Conservation (phyloP, 2,329 filamentous ascomycete species). For the Madurella fahalii region DNA sequence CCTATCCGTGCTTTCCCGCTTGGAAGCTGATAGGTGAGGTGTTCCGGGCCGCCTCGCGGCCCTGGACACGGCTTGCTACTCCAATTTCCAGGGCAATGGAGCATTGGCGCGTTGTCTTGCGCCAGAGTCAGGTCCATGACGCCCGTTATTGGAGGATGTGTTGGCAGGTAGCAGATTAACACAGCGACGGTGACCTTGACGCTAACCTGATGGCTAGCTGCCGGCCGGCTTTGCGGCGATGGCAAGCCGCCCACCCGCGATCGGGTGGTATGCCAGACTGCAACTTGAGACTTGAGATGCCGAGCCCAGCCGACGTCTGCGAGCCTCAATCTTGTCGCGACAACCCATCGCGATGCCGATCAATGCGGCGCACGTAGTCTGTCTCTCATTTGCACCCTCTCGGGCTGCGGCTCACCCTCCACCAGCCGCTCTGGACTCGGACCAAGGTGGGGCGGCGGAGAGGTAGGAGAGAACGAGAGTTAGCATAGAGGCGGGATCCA, state of each 20-base stretch:
- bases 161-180: slow-evolving; percentile 13
- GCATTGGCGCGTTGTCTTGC: background rate
- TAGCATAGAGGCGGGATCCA: slow-evolving; percentile 8
- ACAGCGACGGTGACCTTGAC: slow-evolving; percentile 6
- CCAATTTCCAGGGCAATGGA: slow-evolving; percentile 9
- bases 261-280: slow-evolving; percentile 6
- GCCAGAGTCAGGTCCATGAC: slow-evolving; percentile 20
- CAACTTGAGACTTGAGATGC: slow-evolving; percentile 17
- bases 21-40: slow-evolving; percentile 4
- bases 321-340: slow-evolving; percentile 17
- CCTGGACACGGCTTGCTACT: background rate
- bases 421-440: background rate
- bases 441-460: background rate
- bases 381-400: slow-evolving; percentile 1
- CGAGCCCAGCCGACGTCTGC: slow-evolving; percentile 11
- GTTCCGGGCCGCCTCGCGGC: slow-evolving; percentile 8
- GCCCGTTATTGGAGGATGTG: slow-evolving; percentile 17
- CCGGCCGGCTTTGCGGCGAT: slow-evolving; percentile 16
- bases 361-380: slow-evolving; percentile 15
- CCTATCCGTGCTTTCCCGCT: background rate
- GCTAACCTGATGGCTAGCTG: background rate
- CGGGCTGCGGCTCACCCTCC: slow-evolving; percentile 6
- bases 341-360: slow-evolving; percentile 14
- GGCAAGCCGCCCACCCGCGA: slow-evolving; percentile 15
- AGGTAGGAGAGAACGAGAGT: background rate